Percentiles rank a stretch among this genome's conserved stretches.
Evolutionary conservation across 257 asterid species (phyloP).

Genomic region (Solanum chiquidenum): DNA sequence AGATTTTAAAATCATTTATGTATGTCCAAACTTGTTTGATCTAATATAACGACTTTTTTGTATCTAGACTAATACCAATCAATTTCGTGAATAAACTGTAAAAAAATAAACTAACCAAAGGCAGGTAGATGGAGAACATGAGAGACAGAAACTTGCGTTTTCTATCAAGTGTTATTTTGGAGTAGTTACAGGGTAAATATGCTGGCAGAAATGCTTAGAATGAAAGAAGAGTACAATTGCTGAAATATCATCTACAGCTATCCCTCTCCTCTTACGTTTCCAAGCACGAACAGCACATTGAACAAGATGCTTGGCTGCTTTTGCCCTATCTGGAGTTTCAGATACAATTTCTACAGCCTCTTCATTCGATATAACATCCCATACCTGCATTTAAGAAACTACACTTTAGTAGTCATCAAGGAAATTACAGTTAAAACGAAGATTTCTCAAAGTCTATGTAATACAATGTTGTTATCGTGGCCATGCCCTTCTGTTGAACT

Average conservation of each 20-base stretch:
- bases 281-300: slow-evolving; percentile 61
- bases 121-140: neutral
- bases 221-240: slow-evolving; percentile 77
- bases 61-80: neutral
- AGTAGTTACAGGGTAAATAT: slow-evolving; percentile 21
- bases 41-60: neutral
- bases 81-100: neutral
- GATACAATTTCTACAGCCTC: slow-evolving; percentile 82
- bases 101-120: neutral
- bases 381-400: slow-evolving; percentile 41
- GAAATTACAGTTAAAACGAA: neutral
- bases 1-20: neutral
- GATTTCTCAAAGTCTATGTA: neutral
- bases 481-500: neutral
- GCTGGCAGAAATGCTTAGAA: slow-evolving; percentile 27
- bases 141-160: neutral
- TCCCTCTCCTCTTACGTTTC: slow-evolving; percentile 68
- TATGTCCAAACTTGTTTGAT: neutral
- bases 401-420: neutral
- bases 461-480: neutral
- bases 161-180: slow-evolving; percentile 2
- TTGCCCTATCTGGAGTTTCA: slow-evolving; percentile 33
- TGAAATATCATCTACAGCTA: slow-evolving; percentile 91
- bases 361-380: slow-evolving; percentile 91
- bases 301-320: slow-evolving; percentile 68